phyloP scores from a whole-genome alignment of 2,329 filamentous ascomycete genomes.

The Fusarium lyarnte region DNA sequence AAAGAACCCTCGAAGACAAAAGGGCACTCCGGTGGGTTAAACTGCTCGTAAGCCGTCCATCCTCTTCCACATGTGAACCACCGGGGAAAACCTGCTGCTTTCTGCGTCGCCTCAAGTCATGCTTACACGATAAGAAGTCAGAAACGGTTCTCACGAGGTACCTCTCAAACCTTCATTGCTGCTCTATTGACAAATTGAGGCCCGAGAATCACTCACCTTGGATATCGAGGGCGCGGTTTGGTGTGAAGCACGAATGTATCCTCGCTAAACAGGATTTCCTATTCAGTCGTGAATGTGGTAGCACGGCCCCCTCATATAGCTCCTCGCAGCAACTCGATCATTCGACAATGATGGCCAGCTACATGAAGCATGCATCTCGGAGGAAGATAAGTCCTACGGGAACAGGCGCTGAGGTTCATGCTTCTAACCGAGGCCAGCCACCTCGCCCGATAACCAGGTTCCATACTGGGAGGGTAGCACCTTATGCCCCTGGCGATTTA shows the following conservation, averaged over 20 bases:
- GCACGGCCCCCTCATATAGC: background rate
- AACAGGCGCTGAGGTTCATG: slow-evolving; percentile 10
- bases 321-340: slow-evolving; percentile 17
- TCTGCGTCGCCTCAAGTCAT: background rate
- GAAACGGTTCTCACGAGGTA: background rate
- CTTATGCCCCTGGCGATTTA: slow-evolving; percentile 27
- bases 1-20: background rate
- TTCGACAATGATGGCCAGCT: slow-evolving; percentile 6
- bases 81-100: background rate
- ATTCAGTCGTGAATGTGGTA: background rate
- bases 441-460: slow-evolving; percentile 10
- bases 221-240: background rate
- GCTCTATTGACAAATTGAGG: background rate
- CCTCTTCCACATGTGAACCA: background rate
- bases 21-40: background rate
- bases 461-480: slow-evolving; percentile 5
- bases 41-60: background rate
- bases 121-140: background rate
- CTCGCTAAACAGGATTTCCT: background rate
- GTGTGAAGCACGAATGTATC: background rate
- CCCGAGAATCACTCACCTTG: background rate
- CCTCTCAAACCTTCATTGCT: background rate
- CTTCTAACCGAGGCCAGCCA: slow-evolving; percentile 11
- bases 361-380: slow-evolving; percentile 17
- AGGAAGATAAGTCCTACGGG: slow-evolving; percentile 20